Base-by-base conservation (phyloP, 2,329 filamentous ascomycete genomes). In the Parafenestella ontariensis region DNA sequence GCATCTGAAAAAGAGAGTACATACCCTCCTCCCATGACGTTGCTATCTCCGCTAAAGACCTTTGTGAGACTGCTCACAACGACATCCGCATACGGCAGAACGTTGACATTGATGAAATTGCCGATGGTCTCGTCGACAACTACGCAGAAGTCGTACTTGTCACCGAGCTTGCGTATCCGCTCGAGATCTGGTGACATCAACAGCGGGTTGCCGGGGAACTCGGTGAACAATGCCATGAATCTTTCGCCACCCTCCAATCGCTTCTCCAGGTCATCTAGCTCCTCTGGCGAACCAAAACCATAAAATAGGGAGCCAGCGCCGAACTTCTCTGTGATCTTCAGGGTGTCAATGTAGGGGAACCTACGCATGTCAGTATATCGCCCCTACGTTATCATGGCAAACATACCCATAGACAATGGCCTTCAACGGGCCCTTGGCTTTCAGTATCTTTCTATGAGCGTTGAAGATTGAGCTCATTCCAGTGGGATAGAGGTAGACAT, bases 381-480 rank as follows among this genome's bases (percentile, higher is more conserved):
- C 6, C 45, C n/a, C 3, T 13, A 21, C 2, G 28, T 15, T n/a
- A 11, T 3, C 28, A 29, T 23, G 15, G 31, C 6, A 31, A n/a
- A 39, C 69, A 47, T 66, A 79, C 75, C 95, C 95, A 69, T 92
- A 97, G 69, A 89, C 93, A 70, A 99, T 87, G 74, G 92, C 96
- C 76, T 91, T 90, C 55, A 85, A 71, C n/a, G 64, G 54, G 3
- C 87, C 87, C 33, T 88, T 85, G 0, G 86, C 82, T 46, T 81
- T 79, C 58, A 94, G 79, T 46, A 97, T 79, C 39, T 85, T 86
- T 44, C 89, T 87, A 72, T 99, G 95, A 0, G 90, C 84, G 65
- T 91, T 92, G 79, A 92, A 99, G 40, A 99, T 97, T 46, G 94
- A 87, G 69, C 92, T 97, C 93, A 99, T 99, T 33, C 95, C 95